Base-by-base conservation (phyloP, 176 grass and related monocot species). In the Cenchrus purpureus region DNA sequence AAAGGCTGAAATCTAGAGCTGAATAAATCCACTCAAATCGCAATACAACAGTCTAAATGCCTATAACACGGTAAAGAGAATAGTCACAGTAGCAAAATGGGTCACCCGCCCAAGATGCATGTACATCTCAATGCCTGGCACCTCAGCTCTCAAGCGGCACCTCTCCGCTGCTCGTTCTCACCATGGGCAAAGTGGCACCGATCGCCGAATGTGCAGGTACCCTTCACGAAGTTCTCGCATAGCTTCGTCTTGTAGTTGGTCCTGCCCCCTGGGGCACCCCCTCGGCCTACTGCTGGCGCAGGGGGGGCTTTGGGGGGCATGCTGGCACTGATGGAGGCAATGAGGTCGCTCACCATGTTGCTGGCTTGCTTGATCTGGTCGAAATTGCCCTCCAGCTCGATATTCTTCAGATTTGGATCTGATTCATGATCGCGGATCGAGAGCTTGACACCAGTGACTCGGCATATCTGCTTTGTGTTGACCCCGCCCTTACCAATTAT, bases 101-200 rank as follows among this genome's bases (percentile, higher is more conserved):
- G 63, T 31, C 66, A 46, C 28, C 28, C 25, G 58, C 79, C 53
- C 52, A 77, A 28, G 44, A 45, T 29, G 65, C 74, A 67, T 82
- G 76, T 76, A 52, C 87, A 89, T 75, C 60, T 68, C 53, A 34
- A 55, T 80, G 82, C 44, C 31, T 37, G 52, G 52, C 6, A 71
- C 67, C 22, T 40, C 12, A 2, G 34, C 75, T 48, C 57, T 97
- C 82, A 95, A 1, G 65, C 84, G 0, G 84, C 61, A 15, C 85
- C 83, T 77, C 85, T 95, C 59, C 92, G 90, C 72, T 93, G 88
- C 64, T 95, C 95, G 2, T 49, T 93, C 63, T 89, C 92, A 1
- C 95, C 95, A 8, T 97, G 95, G n/a, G 95, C 95, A 2, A 97
- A 97, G 87, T 97, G 92, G 82, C 95, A 97, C 40, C 95, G 79